Evolutionary conservation across 352 stramenopile genomes (phyloP).

Genomic region (Phytopythium delawarense): DNA sequence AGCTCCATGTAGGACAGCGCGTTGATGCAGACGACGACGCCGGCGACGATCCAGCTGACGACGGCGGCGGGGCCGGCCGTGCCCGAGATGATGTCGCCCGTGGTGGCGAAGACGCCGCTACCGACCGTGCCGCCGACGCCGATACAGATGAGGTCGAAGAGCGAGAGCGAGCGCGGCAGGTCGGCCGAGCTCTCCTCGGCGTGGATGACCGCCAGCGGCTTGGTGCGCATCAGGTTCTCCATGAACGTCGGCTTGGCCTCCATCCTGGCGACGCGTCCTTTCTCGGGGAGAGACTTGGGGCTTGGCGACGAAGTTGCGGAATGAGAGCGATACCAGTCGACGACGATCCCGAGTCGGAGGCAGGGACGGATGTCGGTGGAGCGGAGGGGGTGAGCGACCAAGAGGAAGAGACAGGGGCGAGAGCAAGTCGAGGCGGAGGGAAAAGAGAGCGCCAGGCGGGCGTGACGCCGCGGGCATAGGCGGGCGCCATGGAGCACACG

Average conservation of each 20-base stretch:
- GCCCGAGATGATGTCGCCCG: constrained; percentile 63
- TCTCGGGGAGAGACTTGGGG: background rate
- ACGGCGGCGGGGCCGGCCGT: constrained; percentile 75
- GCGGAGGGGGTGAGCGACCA: background rate
- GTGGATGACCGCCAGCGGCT: constrained; percentile 46
- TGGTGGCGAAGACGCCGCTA: constrained; percentile 39
- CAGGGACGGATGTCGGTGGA: background rate
- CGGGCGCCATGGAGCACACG: background rate
- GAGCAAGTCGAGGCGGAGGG: background rate
- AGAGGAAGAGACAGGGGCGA: background rate
- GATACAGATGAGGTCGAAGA: constrained; percentile 81
- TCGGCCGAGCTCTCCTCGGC: constrained; percentile 43
- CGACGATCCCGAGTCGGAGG: background rate
- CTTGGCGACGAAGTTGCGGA: background rate
- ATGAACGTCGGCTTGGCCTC: constrained; percentile 27
- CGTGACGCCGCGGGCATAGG: background rate
- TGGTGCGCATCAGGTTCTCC: constrained; percentile 33
- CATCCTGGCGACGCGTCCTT: constrained; percentile 6
- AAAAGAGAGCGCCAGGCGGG: background rate
- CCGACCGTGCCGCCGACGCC: constrained; percentile 77
- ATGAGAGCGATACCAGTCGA: background rate
- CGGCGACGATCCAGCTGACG: constrained; percentile 80
- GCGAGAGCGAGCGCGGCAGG: constrained; percentile 35
- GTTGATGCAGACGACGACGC: constrained; percentile 74
- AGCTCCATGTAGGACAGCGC: constrained; percentile 85